Conservation (phyloP, 2,329 filamentous ascomycete species). For the Alternaria consortialis region DNA sequence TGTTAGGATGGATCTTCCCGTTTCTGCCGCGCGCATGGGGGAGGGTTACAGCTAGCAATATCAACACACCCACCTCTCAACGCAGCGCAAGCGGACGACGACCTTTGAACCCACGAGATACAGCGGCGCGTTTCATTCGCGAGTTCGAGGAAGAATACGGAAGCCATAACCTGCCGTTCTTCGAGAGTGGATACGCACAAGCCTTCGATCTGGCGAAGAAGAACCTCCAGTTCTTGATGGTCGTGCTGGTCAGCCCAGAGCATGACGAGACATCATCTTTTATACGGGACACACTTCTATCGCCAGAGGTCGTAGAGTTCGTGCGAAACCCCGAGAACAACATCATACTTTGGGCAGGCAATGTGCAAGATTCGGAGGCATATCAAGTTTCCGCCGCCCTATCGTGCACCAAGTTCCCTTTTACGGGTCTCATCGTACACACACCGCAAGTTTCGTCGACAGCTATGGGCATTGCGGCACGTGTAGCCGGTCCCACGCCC, state of each 20-base stretch:
- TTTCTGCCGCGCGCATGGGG: conserved; percentile 75
- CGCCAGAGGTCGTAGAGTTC: conserved; percentile 76
- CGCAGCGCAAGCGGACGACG: conserved; percentile 74
- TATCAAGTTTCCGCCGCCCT: conserved; percentile 92
- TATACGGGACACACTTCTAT: conserved; percentile 81
- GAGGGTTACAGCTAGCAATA: conserved; percentile 60
- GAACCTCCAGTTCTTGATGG: conserved; percentile 89
- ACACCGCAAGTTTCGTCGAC: conserved; percentile 85
- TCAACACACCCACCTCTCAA: conserved; percentile 52
- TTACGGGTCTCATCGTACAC: conserved; percentile 84
- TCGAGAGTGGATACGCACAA: conserved; percentile 89
- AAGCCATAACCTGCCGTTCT: conserved; percentile 74
- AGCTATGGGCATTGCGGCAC: conserved; percentile 88
- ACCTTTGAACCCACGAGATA: conserved; percentile 84
- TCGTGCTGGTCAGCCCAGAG: conserved; percentile 87
- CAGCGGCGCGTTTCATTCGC: conserved; percentile 84
- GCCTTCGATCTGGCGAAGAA: conserved; percentile 89
- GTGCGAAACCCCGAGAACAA: conserved; percentile 79
- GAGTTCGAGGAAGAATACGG: conserved; percentile 97
- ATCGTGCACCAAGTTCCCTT: conserved; percentile 91
- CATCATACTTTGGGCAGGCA: conserved; percentile 90
- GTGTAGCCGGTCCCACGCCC: conserved; percentile 76
- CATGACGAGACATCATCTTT: conserved; percentile 91
- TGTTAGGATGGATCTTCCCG: conserved; percentile 79
- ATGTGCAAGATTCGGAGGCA: conserved; percentile 89